Base-by-base conservation (phyloP, 208 protist genomes). In the Zelonia costaricensis region DNA sequence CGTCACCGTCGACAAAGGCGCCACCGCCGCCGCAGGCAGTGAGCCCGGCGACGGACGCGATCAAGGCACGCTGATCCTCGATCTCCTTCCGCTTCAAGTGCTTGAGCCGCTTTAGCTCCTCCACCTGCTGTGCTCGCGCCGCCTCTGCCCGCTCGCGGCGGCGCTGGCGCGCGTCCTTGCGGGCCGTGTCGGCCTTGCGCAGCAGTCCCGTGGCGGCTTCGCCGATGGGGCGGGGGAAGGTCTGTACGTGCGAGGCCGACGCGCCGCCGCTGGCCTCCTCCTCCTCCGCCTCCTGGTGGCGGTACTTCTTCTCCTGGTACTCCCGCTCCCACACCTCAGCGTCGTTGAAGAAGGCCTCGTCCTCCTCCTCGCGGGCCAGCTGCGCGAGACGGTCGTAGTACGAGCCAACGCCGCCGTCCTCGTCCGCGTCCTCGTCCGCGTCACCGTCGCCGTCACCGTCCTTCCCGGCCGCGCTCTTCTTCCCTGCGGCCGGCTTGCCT, bases 91-190 rank as follows among this genome's bases (percentile, higher is more conserved):
- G 71, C 65, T 97, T 94, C 25, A 97, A 61, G 48, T 86, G 80
- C 76, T 97, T 97, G 33, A 97, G 78, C 1, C 92, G 84, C 61
- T 94, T 94, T 36, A 97, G 78, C 53, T 97, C 88, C 48, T 94
- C 86, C 20, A 89, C 31, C 64, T 91, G 82, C 49, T 85, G 84
- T 31, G 78, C 58, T 13, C 74, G 83, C 10, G 78, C 70, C 40
- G 84, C 88, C 57, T 82, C 73, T 18, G 89, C 61, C 4, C 88
- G 84, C 62, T 92, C 75, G 39, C 82, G 64, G n/a, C 85, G 80
- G 2, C 92, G 86, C 74, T 86, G 64, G 0, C 88, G 82, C 8
- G 86, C 88, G 40, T 93, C 88, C 49, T 95, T 95, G 42, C 92
- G 78, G 4, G 85, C 58, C 5, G 82, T 85, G 62, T 74, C 75